Base-by-base conservation (phyloP, 2,329 filamentous ascomycete species). In the Xylariaceae sp. region DNA sequence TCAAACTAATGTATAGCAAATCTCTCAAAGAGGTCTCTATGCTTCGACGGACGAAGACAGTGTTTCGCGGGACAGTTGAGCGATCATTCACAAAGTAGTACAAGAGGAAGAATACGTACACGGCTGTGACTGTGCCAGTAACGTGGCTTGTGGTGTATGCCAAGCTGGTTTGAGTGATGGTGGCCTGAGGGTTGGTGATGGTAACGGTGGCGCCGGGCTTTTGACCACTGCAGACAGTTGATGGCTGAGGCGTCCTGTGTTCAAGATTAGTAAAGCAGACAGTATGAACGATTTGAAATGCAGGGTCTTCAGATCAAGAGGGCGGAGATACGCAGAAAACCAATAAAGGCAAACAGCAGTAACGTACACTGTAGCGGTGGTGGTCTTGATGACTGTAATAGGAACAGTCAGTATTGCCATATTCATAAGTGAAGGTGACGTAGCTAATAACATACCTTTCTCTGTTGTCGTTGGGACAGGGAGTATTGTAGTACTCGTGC, bases 141-240 rank as follows among this genome's bases (percentile, higher is more conserved):
- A 69, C 53, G n/a, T 72, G 71, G 6, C 61, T 70, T 9, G 74
- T 76, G 23, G 64, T 63, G 53, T 75, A 75, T n/a, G 67, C 60
- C 26, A 75, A 51, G 43, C 72, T 68, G 6, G 74, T 76, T 51
- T 73, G 65, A 5, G 73, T 76, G 43, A 72, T 64, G 3, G 67
- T 65, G 11, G 51, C 69, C 63, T 45, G 67, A 2, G 67, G 65
- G 23, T 17, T 63, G n/a, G 67, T 71, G 28, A 75, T 61, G 2
- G 73, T 74, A 19, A 73, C 60, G 0, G 72, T 74, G 17, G 54
- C 50, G 4, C 62, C 69, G 14, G 68, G 67, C 61, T 49, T 45
- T 33, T 48, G 33, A 23, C 62, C 67, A 34, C 62, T 63, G 58
- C 73, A 76, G 34, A 73, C 62, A 4, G 73, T 76, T 29, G 71